Evolutionary conservation across 1,139 yeast species (phyloP).

Genomic region (Geotrichum armillariae): DNA sequence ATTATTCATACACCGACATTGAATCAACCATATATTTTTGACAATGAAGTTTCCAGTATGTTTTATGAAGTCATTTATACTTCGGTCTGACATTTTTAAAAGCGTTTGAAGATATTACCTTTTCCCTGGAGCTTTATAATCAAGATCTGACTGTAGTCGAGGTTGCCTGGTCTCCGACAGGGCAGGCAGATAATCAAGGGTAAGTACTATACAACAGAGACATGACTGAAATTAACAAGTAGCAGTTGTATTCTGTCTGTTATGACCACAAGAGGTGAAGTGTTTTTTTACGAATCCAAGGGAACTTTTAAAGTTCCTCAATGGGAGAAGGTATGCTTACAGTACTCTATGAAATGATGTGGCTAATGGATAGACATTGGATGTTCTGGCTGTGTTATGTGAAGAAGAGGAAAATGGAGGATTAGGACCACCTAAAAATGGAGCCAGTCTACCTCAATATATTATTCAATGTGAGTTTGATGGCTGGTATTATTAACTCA

Average conservation of each 20-base stretch:
- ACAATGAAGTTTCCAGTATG: constrained; percentile 14
- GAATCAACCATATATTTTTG: constrained; percentile 12
- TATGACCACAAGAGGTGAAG: constrained; percentile 19
- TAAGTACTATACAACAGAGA: constrained; percentile 3
- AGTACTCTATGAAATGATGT: not conserved
- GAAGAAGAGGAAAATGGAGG: constrained; percentile 10
- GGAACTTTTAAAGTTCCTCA: constrained; percentile 8
- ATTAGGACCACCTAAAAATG: constrained; percentile 13
- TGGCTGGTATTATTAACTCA: not conserved
- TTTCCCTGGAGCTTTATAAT: constrained; percentile 11
- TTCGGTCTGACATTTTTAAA: too few species aligned
- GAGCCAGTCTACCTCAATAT: constrained; percentile 11
- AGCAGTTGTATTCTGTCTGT: constrained; percentile 18
- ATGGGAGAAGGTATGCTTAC: constrained; percentile 16
- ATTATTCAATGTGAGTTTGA: constrained; percentile 12
- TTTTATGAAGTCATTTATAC: not conserved
- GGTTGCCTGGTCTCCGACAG: constrained; percentile 20
- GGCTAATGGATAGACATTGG: constrained; percentile 8
- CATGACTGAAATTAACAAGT: not conserved
- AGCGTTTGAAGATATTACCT: constrained; percentile 18
- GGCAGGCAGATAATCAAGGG: constrained; percentile 18
- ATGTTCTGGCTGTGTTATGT: constrained; percentile 7
- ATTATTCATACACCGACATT: constrained; percentile 8
- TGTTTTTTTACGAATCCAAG: constrained; percentile 16
- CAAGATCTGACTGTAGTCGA: constrained; percentile 17